Base-by-base conservation (phyloP, 106 monocot species). In the Cymbidium sinense region DNA sequence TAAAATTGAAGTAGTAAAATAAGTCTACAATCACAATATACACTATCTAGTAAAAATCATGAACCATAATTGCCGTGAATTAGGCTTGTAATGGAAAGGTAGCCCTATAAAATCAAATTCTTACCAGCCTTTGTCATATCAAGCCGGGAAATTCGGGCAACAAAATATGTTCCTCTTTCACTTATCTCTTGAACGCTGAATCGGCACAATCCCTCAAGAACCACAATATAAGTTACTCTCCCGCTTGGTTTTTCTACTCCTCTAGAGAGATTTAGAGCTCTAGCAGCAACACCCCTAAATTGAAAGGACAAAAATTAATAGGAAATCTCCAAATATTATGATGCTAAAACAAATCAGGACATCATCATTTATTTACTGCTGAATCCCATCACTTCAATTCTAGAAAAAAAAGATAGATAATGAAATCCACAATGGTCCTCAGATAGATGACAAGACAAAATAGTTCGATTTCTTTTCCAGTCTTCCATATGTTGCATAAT, bases 241-340 rank as follows among this genome's bases (percentile, higher is more conserved):
- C 96, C 96, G 61, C 96, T 96, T 79, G 96, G 96, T 51, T 96
- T 96, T 64, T 96, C 96, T 30, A 94, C 96, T 76, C 96, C 96
- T 91, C 96, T 89, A 72, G 96, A 93, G 28, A 96, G 89, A 84
- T 91, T 93, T 71, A 96, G 85, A 77, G 96, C 96, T 84, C 96
- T 89, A 43, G 96, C 96, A 76, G 91, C 96, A 79, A 96, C 96
- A 19, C 96, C 96, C 84, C 96, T 96, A 80, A 58, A 85, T 76
- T 52, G 36, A 19, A 52, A 62, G 39, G 29, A 27, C 20, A 28
- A 28, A 6, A 71, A 36, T 35, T 71, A 20, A 39, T 20, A 39
- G 1, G 37, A 71, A 71, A 67, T 67, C n/a, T 36, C 34, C 71
- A 20, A 37, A 39, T 1, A 37, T 71, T 37, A 5, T 71, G 39